Conservation (phyloP, 2,329 filamentous ascomycete genomes). For the Dactylonectria estremocensis region DNA sequence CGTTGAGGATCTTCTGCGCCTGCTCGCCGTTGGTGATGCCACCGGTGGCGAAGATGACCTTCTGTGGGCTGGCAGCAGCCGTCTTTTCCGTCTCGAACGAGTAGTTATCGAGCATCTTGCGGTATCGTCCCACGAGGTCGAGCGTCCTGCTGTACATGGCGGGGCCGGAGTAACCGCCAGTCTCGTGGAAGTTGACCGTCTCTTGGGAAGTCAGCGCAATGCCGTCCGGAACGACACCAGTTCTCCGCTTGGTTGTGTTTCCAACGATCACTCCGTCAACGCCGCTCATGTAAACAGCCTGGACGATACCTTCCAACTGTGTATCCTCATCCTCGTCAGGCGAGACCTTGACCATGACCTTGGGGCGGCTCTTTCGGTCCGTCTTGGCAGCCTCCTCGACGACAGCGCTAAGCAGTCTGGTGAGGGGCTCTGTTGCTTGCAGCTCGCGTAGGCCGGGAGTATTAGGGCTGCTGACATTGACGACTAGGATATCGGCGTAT, state of each 20-base stretch:
- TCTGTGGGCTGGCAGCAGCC: slow-evolving; percentile 63
- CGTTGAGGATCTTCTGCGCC: slow-evolving; percentile 85
- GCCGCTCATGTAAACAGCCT: slow-evolving; percentile 85
- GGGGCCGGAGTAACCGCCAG: slow-evolving; percentile 92
- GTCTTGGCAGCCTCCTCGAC: slow-evolving; percentile 82
- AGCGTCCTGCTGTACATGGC: slow-evolving; percentile 88
- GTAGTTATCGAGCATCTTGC: slow-evolving; percentile 74
- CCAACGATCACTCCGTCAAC: slow-evolving; percentile 97
- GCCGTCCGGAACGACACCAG: slow-evolving; percentile 78
- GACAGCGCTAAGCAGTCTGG: slow-evolving; percentile 84
- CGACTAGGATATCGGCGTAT: slow-evolving; percentile 96
- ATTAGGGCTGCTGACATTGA: slow-evolving; percentile 98
- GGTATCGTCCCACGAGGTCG: slow-evolving; percentile 84
- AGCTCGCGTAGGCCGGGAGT: slow-evolving; percentile 91
- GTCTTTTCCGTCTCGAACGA: slow-evolving; percentile 50
- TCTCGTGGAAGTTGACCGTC: slow-evolving; percentile 77
- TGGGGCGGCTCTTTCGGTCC: slow-evolving; percentile 75
- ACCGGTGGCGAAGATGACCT: slow-evolving; percentile 93
- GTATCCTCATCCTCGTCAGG: slow-evolving; percentile 91
- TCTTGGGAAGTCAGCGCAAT: slow-evolving; percentile 78
- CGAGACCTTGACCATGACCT: slow-evolving; percentile 97
- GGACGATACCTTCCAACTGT: slow-evolving; percentile 90
- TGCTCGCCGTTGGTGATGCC: slow-evolving; percentile 92
- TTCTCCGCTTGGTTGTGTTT: slow-evolving; percentile 92
- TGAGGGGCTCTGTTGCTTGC: slow-evolving; percentile 88